These are phyloP conservation scores for Fomitopsis pinicola DNA, from an alignment of 1,284 basidiomycete species.

Conservation along the genomic window DNA sequence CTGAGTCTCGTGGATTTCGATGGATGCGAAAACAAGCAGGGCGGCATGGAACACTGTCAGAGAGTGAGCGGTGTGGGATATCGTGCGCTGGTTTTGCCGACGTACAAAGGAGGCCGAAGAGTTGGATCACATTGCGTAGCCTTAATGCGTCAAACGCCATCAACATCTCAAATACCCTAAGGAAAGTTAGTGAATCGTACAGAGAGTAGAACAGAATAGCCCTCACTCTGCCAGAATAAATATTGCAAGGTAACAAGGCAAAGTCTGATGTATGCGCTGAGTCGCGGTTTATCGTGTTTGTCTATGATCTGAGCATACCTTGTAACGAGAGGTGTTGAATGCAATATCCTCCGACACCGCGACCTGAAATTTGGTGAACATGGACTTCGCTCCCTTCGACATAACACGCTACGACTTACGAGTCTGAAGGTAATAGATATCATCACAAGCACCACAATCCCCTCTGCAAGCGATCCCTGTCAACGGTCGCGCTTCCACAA, in stretches of 20 bases:
- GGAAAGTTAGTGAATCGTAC: constrained; percentile 3
- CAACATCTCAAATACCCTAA: constrained; percentile 65
- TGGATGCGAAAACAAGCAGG: constrained; percentile 64
- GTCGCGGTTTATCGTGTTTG: background rate
- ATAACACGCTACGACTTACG: constrained; percentile 21
- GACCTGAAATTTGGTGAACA: constrained; percentile 3
- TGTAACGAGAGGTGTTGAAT: constrained; percentile 36
- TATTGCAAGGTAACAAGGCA: constrained; percentile 78
- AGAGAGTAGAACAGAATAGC: background rate
- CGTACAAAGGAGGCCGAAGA: constrained; percentile 67
- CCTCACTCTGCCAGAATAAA: constrained; percentile 77
- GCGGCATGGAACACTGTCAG: constrained; percentile 66
- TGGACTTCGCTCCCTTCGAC: background rate
- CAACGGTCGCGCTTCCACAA: background rate
- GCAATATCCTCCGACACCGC: constrained; percentile 54
- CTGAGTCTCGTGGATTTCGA: constrained; percentile 71
- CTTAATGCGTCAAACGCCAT: constrained; percentile 75
- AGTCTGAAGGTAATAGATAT: constrained; percentile 36
- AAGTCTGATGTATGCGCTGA: constrained; percentile 43
- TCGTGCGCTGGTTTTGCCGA: constrained; percentile 3
- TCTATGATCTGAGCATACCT: constrained; percentile 33
- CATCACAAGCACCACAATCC: constrained; percentile 42
- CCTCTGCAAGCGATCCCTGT: constrained; percentile 33
- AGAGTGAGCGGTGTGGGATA: background rate
- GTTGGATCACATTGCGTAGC: constrained; percentile 71